phyloP scores from a whole-genome alignment of 352 stramenopile genomes.

The Blastocystis sp. region DNA sequence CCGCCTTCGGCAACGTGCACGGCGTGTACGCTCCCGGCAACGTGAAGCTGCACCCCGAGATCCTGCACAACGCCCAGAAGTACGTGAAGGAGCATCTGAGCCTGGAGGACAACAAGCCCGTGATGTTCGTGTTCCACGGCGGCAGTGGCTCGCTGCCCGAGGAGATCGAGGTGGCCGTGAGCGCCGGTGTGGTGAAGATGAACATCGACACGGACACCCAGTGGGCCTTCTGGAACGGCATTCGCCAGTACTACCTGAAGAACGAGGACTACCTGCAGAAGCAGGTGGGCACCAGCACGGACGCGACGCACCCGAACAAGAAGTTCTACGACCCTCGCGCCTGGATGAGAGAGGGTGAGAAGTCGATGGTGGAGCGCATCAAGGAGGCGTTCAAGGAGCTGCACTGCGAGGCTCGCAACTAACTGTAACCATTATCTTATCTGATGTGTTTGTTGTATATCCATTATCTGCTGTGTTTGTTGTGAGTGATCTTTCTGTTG shows the following conservation, averaged over 20 bases:
- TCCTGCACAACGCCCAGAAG: constrained; percentile 91
- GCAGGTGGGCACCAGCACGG: constrained; percentile 96
- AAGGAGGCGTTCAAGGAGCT: constrained; percentile 86
- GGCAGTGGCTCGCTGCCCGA: constrained; percentile 90
- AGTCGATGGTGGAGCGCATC: constrained; percentile 87
- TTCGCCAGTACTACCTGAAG: constrained; percentile 89
- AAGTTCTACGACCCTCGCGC: constrained; percentile 98
- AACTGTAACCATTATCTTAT: neutral
- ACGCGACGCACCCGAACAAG: constrained; percentile 96
- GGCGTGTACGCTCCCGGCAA: constrained; percentile 97
- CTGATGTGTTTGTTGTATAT: neutral
- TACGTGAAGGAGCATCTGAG: constrained; percentile 78
- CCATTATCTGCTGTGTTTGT: too few species aligned
- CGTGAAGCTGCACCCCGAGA: constrained; percentile 93
- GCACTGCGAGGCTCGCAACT: constrained; percentile 61
- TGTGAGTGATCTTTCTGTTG: too few species aligned
- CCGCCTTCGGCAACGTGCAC: constrained; percentile 92
- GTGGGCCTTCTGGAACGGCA: constrained; percentile 96
- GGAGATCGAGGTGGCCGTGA: constrained; percentile 92
- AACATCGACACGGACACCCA: constrained; percentile 99
- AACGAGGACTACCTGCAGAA: constrained; percentile 94
- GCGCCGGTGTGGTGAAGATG: constrained; percentile 97
- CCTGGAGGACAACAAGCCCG: constrained; percentile 85
- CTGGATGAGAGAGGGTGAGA: constrained; percentile 92
- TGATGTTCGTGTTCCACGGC: constrained; percentile 98